Conservation (phyloP, 23 red algal genomes). For the Gracilaria domingensis region DNA sequence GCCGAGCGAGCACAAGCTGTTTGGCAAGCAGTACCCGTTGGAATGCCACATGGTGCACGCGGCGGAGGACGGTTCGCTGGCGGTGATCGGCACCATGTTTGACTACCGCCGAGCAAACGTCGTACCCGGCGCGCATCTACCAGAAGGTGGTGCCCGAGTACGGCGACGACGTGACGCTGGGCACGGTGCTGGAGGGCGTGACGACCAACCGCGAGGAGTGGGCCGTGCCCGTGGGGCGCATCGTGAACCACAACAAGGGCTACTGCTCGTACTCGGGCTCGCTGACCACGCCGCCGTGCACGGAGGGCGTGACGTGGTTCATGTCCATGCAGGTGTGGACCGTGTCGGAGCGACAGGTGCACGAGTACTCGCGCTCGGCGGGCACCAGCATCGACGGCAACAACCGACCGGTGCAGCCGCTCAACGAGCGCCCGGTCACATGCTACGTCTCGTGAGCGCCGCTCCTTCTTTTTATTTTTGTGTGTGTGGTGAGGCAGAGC, state of each 20-base stretch:
- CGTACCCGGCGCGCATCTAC: slow-evolving; percentile 39
- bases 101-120: slow-evolving; percentile 39
- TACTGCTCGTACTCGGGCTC: slow-evolving; percentile 72
- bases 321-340: slow-evolving; percentile 42
- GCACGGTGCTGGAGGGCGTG: slow-evolving; percentile 40
- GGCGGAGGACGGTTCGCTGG: slow-evolving; percentile 56
- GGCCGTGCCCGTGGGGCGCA: not conserved
- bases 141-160: not conserved
- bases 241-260: slow-evolving; percentile 41
- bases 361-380: slow-evolving; percentile 23
- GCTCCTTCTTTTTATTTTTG: not conserved
- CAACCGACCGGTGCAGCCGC: slow-evolving; percentile 61
- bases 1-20: slow-evolving; percentile 66
- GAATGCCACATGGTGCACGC: slow-evolving; percentile 82
- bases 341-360: slow-evolving; percentile 52
- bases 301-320: slow-evolving; percentile 81
- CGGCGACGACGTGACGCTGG: slow-evolving; percentile 17
- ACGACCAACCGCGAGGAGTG: slow-evolving; percentile 14
- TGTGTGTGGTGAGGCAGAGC: too few species aligned
- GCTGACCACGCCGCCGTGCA: slow-evolving; percentile 86
- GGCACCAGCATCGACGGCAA: slow-evolving; percentile 41
- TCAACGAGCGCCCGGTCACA: slow-evolving; percentile 59
- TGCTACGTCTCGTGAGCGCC: slow-evolving; percentile 36
- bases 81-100: slow-evolving; percentile 58
- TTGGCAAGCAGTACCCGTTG: slow-evolving; percentile 60